phyloP scores from a whole-genome alignment of 176 grass and related monocot genomes.

The Rhipidocladum racemiflorum region DNA sequence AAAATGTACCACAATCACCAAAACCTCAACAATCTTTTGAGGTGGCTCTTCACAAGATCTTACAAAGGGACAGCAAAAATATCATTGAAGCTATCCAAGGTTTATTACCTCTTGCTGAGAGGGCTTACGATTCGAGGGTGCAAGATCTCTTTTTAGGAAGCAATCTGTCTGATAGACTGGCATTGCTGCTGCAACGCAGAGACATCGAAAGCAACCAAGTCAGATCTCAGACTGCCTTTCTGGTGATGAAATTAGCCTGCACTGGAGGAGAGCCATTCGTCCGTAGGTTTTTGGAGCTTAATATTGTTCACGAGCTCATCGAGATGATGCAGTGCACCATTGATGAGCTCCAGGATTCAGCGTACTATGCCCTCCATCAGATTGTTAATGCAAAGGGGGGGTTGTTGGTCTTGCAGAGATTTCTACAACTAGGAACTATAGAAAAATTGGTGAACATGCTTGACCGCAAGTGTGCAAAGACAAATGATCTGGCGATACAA shows the following conservation, averaged over 20 bases:
- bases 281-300: constrained; percentile 55
- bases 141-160: constrained; percentile 71
- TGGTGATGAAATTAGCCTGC: constrained; percentile 73
- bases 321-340: constrained; percentile 62
- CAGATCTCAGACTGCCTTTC: constrained; percentile 52
- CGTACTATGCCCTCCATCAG: constrained; percentile 61
- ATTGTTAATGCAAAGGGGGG: constrained; percentile 68
- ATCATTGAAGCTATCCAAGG: constrained; percentile 65
- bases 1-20: constrained; percentile 35
- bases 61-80: constrained; percentile 56
- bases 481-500: constrained; percentile 53
- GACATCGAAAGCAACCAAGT: constrained; percentile 45
- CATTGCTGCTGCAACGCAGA: constrained; percentile 43
- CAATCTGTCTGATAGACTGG: constrained; percentile 51
- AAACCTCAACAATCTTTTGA: constrained; percentile 56
- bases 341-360: constrained; percentile 65
- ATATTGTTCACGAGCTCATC: constrained; percentile 61
- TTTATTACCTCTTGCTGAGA: constrained; percentile 64
- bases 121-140: constrained; percentile 54
- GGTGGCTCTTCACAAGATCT: constrained; percentile 48
- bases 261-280: constrained; percentile 57
- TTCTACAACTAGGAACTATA: constrained; percentile 43
- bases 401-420: constrained; percentile 44
- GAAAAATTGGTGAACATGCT: constrained; percentile 53
- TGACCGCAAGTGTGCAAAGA: constrained; percentile 54